Base-by-base conservation (phyloP, 73 alveolate species). In the Paramecium primaurelia region DNA sequence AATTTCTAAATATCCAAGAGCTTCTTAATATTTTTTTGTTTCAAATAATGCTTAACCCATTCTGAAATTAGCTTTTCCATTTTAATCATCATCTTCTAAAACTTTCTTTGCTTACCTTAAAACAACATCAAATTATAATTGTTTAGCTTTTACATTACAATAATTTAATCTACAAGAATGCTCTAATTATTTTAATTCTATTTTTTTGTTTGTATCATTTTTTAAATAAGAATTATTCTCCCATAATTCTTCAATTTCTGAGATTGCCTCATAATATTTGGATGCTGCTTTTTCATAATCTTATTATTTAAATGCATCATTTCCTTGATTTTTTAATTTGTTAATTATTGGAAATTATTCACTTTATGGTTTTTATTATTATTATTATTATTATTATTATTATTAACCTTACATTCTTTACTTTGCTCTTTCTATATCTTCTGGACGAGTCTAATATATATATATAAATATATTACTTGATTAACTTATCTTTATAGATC, bases 1-100 rank as follows among this genome's bases (percentile, higher is more conserved):
- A 87, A 92, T 92, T 77, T 94, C 95, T 88, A 95, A 88, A 88
- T 51, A 94, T 12, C 93, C 71, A 80, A 59, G 86, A 49, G 98
- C 97, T 37, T 93, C 93, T 80, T 94, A 96, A 94, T 54, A 92
- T 88, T 92, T 94, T 49, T 94, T 71, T 86, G 92, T 86, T 22
- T 94, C 94, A 58, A 89, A 92, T 40, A 93, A 85, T 8, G 97
- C 96, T 58, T 94, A 92, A 2, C 97, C 98, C 93, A 94, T 69
- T 92, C 97, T 87, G 51, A 91, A 95, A 86, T 94, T 92, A 38
- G 94, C 98, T 60, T 94, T 95, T 47, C 58, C 32, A 71, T 89
- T 89, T 20, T 64, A 40, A 3, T 22, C 47, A 26, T 89, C 94
- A 44, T 59, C 44, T 0, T 89, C 84, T 30, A 89, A 16, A 9